These are phyloP conservation scores for Saccharomyces eubayanus DNA, from an alignment of 805 yeast genomes.

Conservation along the genomic window DNA sequence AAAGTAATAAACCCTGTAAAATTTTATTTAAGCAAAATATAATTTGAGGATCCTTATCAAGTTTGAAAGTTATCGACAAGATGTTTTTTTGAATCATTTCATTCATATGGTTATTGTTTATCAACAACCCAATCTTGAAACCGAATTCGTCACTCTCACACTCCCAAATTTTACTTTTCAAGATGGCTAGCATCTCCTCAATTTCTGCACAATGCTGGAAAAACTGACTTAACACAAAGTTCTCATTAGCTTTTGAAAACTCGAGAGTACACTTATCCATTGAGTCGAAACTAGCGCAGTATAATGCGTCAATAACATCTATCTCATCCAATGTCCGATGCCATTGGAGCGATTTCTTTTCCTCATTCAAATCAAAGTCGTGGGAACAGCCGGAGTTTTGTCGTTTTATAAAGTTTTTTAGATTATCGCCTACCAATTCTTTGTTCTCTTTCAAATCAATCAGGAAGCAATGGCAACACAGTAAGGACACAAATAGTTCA, in stretches of 20 bases:
- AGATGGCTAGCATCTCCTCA: slow-evolving; percentile 10
- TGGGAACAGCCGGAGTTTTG: neutral
- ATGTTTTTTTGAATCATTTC: slow-evolving; percentile 36
- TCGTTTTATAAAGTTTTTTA: neutral
- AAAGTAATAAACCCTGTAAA: slow-evolving; percentile 36
- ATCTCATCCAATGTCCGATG: neutral
- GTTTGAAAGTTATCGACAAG: slow-evolving; percentile 28
- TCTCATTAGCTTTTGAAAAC: neutral
- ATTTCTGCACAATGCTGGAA: slow-evolving; percentile 16
- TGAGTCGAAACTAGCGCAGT: slow-evolving; percentile 3
- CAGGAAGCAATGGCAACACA: neutral
- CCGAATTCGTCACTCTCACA: slow-evolving; percentile 5
- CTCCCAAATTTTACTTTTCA: slow-evolving; percentile 12
- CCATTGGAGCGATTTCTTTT: neutral
- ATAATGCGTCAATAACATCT: neutral
- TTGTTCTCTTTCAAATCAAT: neutral
- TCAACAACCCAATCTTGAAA: slow-evolving; percentile 5
- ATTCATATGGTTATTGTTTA: slow-evolving; percentile 15
- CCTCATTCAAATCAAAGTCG: neutral
- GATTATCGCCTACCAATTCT: neutral
- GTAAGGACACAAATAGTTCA: neutral
- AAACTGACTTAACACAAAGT: slow-evolving; percentile 7
- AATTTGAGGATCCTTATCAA: slow-evolving; percentile 34
- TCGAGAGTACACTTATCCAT: slow-evolving; percentile 6
- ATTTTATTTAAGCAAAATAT: slow-evolving; percentile 32